Evolutionary conservation across 192 early-diverging fungal genomes (phyloP).

Genomic region (Chytriomyces hyalinus): DNA sequence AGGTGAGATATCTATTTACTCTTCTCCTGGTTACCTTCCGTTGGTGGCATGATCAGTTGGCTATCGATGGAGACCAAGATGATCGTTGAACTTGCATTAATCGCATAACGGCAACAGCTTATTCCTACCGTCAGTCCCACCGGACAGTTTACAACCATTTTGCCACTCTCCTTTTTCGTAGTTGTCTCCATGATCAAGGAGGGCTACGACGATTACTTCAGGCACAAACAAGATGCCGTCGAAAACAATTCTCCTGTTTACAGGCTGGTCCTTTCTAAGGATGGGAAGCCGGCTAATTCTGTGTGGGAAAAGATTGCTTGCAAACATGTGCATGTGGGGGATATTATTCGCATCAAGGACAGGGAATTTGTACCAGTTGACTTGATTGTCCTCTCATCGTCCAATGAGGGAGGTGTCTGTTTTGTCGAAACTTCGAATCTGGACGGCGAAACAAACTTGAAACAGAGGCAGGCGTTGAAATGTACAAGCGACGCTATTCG

Average conservation of each 20-base stretch:
- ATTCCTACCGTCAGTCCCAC: conserved; percentile 75
- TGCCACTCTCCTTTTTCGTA: conserved; percentile 76
- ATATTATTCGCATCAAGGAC: conserved; percentile 74
- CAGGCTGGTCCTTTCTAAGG: conserved; percentile 18
- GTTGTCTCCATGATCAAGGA: conserved; percentile 71
- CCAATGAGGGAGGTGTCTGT: conserved; percentile 74
- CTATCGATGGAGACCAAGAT: no score
- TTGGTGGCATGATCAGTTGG: no score
- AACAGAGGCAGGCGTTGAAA: conserved; percentile 72
- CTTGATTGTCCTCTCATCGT: conserved; percentile 72
- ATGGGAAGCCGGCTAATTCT: neutral
- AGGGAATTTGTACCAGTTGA: conserved; percentile 85
- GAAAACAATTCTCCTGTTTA: conserved; percentile 40
- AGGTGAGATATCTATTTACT: conserved; percentile 52
- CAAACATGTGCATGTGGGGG: conserved; percentile 71
- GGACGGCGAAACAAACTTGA: conserved; percentile 90
- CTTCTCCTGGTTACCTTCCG: no score
- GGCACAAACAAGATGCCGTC: conserved; percentile 39
- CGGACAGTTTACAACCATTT: conserved; percentile 76
- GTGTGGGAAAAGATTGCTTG: conserved; percentile 36
- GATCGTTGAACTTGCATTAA: neutral
- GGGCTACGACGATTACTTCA: conserved; percentile 54
- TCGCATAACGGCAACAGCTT: neutral
- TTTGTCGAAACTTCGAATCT: conserved; percentile 87
- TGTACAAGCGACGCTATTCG: conserved; percentile 57